Evolutionary conservation across 306 rosid species (phyloP), one percentile per base, ranked within the genome.

Genomic region (Notholithocarpus densiflorus): DNA sequence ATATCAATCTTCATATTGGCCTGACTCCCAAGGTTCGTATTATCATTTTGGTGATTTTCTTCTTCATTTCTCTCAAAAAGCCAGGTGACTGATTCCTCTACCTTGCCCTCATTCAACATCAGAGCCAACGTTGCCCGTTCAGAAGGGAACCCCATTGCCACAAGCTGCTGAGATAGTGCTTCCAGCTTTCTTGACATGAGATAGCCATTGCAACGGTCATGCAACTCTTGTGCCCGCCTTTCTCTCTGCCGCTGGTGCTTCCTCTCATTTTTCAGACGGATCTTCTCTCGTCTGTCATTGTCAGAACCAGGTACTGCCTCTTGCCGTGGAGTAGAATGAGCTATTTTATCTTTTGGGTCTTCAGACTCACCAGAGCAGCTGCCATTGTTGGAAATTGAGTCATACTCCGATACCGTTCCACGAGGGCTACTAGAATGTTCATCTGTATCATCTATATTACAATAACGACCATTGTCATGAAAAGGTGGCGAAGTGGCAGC

Each of bases 311-410:
- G 97, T 56, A 89, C 73, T 56, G 74, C 73, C 78, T 91, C 94
- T 62, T 64, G 84, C 78, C 90, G 81, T 9, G n/a, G 40, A 51
- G 92, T 53, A 23, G 82, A 77, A 82, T 79, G 86, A 20, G 88
- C 68, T 27, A 71, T 72, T 86, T 88, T 90, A 59, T 92, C 93
- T 77, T 89, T 93, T 56, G 81, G 92, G 74, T 90, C 98, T 76
- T 91, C 97, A 11, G 97, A 93, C 83, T 93, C 98, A 31, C 97
- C 97, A 48, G 97, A 93, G 80, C 94, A 93, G 87, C 98, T 93
- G 7, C 92, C 97, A 43, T 86, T 93, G 74, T 87, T 93, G n/a
- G 98, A 93, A 84, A 93, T 83, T 20, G 97, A 82, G 83, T 93
- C 98, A 78, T 82, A 89, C 87, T 93, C 97, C 0, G 69, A 82